These are phyloP conservation scores for Desmodesmus armatus DNA, from an alignment of 139 green algal species.

Conservation along the genomic window DNA sequence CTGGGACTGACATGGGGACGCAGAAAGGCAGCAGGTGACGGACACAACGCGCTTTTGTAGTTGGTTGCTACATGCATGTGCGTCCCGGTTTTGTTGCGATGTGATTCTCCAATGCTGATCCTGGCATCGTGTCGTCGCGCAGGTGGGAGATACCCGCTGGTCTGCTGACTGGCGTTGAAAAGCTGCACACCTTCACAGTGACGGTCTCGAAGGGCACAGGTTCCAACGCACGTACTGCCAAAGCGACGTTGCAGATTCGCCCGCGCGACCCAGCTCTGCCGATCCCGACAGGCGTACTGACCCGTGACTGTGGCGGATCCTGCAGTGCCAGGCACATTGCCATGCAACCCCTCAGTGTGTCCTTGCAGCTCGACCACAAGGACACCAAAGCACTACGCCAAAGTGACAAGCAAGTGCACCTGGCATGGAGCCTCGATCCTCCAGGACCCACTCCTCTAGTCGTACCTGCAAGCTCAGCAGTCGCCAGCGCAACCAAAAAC, in stretches of 20 bases:
- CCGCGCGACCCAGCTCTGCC: not conserved
- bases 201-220: constrained; percentile 6
- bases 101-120: too few species aligned
- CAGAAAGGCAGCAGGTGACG: not conserved
- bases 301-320: not conserved
- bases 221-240: not conserved
- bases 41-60: not conserved
- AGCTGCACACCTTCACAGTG: constrained; percentile 3
- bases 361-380: not conserved
- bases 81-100: too few species aligned
- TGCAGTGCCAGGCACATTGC: not conserved
- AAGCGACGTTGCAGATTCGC: not conserved
- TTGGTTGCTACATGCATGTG: too few species aligned
- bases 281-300: not conserved
- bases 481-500: too few species aligned
- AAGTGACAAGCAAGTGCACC: not conserved
- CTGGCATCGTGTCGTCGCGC: too few species aligned
- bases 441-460: not conserved
- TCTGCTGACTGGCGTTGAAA: not conserved
- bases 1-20: not conserved
- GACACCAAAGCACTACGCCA: not conserved
- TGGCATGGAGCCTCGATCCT: not conserved
- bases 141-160: not conserved
- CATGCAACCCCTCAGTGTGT: not conserved
- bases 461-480: too few species aligned